These are phyloP conservation scores for Daedaleopsis sinensis DNA, from an alignment of 768 basidiomycete species.

Conservation along the genomic window DNA sequence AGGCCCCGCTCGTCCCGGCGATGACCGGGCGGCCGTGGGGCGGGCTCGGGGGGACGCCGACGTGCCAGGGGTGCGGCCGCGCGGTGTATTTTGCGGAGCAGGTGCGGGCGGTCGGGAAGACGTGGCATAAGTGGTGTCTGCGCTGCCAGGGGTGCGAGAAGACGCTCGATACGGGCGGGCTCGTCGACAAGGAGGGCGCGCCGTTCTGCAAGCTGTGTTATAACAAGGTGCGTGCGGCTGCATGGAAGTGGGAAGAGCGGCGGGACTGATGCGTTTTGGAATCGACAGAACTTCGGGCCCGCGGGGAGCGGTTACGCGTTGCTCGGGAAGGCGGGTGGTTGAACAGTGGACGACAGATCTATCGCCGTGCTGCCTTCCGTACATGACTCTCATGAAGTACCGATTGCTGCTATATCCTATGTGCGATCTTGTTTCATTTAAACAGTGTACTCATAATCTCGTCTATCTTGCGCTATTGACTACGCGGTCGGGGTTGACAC, in stretches of 20 bases:
- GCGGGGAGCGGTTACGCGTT: slow-evolving; percentile 78
- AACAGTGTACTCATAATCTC: no score
- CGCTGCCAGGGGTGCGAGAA: slow-evolving; percentile 76
- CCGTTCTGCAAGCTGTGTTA: slow-evolving; percentile 77
- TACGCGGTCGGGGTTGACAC: no score
- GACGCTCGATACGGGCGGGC: slow-evolving; percentile 66
- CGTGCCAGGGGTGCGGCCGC: slow-evolving; percentile 70
- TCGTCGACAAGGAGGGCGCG: slow-evolving; percentile 77
- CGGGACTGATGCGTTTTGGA: not conserved
- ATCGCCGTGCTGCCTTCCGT: no score
- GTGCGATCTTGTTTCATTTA: no score
- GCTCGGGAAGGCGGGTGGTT: slow-evolving; percentile 54
- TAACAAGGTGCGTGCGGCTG: slow-evolving; percentile 49
- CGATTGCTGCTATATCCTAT: no score
- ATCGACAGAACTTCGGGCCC: slow-evolving; percentile 65
- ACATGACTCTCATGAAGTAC: no score
- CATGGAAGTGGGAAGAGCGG: not conserved
- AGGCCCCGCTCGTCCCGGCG: slow-evolving; percentile 26
- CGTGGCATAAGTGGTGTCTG: slow-evolving; percentile 77
- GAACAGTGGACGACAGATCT: slow-evolving; percentile 13
- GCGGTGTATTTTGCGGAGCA: slow-evolving; percentile 85
- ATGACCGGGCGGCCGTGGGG: slow-evolving; percentile 47
- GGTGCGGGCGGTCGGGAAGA: slow-evolving; percentile 83
- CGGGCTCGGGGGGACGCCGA: slow-evolving; percentile 53
- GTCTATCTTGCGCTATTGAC: no score